A percentile compares a stretch with the other conserved stretches of the same genome.
These are phyloP conservation scores for Haematococcus lacustris DNA, from an alignment of 139 green algal species.

Conservation along the genomic window DNA sequence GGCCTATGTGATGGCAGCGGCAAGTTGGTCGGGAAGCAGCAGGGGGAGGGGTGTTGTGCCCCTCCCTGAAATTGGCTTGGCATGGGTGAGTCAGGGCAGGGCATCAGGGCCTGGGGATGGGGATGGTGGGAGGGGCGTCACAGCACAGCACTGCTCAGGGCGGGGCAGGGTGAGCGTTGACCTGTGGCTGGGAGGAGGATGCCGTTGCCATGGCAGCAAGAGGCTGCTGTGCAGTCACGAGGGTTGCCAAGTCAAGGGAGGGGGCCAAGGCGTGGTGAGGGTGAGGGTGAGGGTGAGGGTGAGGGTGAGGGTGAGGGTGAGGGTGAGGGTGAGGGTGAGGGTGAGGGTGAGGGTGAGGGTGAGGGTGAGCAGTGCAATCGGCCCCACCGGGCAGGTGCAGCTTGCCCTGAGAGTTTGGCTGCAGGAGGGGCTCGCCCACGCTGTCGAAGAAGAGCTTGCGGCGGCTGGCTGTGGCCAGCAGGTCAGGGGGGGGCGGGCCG, in stretches of 20 bases:
- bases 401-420: constrained; percentile 50
- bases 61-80: too few relatives aligned
- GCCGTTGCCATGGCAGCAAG: neutral
- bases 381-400: constrained; percentile 7
- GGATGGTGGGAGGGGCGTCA: too few relatives aligned
- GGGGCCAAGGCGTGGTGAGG: neutral
- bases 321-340: too few relatives aligned
- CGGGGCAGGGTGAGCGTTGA: neutral
- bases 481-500: constrained; percentile 44
- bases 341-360: too few relatives aligned
- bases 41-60: too few relatives aligned
- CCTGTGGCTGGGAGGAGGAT: neutral
- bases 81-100: too few relatives aligned
- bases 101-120: too few relatives aligned
- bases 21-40: too few relatives aligned
- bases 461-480: constrained; percentile 53
- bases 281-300: too few relatives aligned
- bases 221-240: neutral
- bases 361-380: neutral
- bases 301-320: too few relatives aligned
- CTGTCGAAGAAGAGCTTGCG: constrained; percentile 74
- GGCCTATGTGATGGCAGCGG: too few relatives aligned
- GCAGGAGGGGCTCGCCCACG: constrained; percentile 30
- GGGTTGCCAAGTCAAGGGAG: neutral
- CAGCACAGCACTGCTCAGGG: too few relatives aligned